Percentiles rank a stretch among this genome's conserved stretches.
These are phyloP conservation scores for Cercospora brassicicola DNA, from an alignment of 2,329 filamentous ascomycete genomes.

Conservation along the genomic window DNA sequence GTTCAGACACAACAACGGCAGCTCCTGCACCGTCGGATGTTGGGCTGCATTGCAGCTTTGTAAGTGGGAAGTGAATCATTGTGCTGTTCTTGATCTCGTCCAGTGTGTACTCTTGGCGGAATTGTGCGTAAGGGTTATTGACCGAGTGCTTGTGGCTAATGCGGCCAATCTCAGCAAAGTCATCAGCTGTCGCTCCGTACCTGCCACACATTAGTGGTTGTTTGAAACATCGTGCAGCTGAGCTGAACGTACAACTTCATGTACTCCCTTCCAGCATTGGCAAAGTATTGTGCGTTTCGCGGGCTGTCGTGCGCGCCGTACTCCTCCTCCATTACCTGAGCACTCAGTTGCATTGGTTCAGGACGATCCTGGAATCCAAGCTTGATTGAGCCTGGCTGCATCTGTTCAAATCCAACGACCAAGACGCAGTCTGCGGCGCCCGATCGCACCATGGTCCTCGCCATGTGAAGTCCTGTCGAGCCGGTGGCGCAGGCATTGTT, in stretches of 20 bases:
- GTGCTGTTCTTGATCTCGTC: slow-evolving; percentile 75
- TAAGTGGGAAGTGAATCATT: slow-evolving; percentile 82
- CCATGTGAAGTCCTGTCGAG: slow-evolving; percentile 86
- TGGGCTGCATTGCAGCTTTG: slow-evolving; percentile 97
- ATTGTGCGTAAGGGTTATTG: slow-evolving; percentile 96
- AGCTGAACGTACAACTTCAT: slow-evolving; percentile 68
- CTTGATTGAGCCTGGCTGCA: slow-evolving; percentile 87
- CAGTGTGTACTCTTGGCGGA: slow-evolving; percentile 84
- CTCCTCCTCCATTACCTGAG: slow-evolving; percentile 55
- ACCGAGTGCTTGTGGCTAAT: slow-evolving; percentile 90
- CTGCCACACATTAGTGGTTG: slow-evolving; percentile 9
- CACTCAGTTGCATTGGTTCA: slow-evolving; percentile 78
- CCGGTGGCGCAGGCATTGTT: slow-evolving; percentile 99
- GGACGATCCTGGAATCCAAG: slow-evolving; percentile 80
- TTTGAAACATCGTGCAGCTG: not conserved
- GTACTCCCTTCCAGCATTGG: slow-evolving; percentile 89
- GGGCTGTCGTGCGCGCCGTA: slow-evolving; percentile 30
- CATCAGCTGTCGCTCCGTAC: slow-evolving; percentile 76
- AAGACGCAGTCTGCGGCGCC: slow-evolving; percentile 69
- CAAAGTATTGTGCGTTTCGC: slow-evolving; percentile 71
- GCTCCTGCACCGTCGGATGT: slow-evolving; percentile 91
- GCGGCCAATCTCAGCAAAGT: slow-evolving; percentile 93
- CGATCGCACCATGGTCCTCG: slow-evolving; percentile 74
- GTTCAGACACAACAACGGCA: slow-evolving; percentile 82
- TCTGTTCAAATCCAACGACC: slow-evolving; percentile 96